Conservation (phyloP, 805 yeast genomes). For the Starmerella bacillaris region DNA sequence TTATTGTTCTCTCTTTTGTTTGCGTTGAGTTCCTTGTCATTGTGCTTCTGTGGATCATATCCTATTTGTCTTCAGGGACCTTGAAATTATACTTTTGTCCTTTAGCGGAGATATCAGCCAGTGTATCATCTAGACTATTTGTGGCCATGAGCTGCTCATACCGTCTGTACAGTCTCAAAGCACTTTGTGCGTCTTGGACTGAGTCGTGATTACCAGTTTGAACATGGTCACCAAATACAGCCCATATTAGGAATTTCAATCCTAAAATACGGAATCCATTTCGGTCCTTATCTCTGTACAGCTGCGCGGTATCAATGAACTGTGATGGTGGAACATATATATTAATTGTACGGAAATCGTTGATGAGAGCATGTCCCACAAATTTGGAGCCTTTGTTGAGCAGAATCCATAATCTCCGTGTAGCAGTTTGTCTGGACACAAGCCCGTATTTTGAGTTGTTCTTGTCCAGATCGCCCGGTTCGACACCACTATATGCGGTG, state of each 20-base stretch:
- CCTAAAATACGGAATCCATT: constrained; percentile 51
- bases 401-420: constrained; percentile 76
- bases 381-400: constrained; percentile 77
- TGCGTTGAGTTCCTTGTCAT: no score
- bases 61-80: constrained; percentile 12
- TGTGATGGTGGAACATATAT: constrained; percentile 71
- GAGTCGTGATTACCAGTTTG: constrained; percentile 94
- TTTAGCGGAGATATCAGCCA: constrained; percentile 44
- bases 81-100: constrained; percentile 24
- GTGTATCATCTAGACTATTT: constrained; percentile 42
- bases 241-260: constrained; percentile 70
- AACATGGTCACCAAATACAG: constrained; percentile 51
- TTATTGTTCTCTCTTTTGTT: no score
- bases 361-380: constrained; percentile 84
- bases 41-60: no score
- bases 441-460: constrained; percentile 43
- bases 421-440: constrained; percentile 66
- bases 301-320: constrained; percentile 73
- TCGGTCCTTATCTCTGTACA: constrained; percentile 55
- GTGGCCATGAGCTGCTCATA: constrained; percentile 42
- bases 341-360: constrained; percentile 86
- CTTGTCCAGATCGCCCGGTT: constrained; percentile 75
- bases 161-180: constrained; percentile 55
- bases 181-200: constrained; percentile 85
- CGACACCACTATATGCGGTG: constrained; percentile 86